Conservation (phyloP, 129 eudicot genomes). For the Flaveria robusta region DNA sequence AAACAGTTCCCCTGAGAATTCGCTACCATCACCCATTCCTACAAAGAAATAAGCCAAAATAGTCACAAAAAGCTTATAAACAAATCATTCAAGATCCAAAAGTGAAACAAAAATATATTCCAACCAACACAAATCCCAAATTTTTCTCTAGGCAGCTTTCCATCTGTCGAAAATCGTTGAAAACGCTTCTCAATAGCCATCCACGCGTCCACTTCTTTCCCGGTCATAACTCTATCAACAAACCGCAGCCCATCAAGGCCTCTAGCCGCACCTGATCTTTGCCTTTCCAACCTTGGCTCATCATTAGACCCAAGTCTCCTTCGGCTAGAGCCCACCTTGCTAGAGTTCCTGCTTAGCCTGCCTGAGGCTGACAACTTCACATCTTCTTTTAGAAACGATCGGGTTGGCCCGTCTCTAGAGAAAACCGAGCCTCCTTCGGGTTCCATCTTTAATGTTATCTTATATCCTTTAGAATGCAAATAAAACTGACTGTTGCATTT, state of each 20-base stretch:
- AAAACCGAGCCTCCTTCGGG: constrained; percentile 12
- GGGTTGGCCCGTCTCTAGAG: constrained; percentile 21
- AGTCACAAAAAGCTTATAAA: neutral
- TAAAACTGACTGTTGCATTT: constrained; percentile 13
- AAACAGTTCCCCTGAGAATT: constrained; percentile 71
- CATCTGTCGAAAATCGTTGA: constrained; percentile 47
- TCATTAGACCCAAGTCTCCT: constrained; percentile 13
- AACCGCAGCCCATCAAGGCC: constrained; percentile 80
- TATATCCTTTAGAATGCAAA: neutral
- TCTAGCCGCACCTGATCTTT: constrained; percentile 64
- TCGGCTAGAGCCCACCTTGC: constrained; percentile 27
- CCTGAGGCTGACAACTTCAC: constrained; percentile 30
- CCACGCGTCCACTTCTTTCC: constrained; percentile 84
- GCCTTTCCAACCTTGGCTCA: constrained; percentile 49
- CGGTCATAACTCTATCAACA: constrained; percentile 62
- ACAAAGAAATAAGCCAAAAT: constrained; percentile 16
- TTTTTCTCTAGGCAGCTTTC: constrained; percentile 68
- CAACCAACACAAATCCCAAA: constrained; percentile 87
- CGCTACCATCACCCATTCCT: constrained; percentile 86
- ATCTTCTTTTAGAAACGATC: constrained; percentile 13
- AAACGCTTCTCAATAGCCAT: constrained; percentile 76
- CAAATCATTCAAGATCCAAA: constrained; percentile 15
- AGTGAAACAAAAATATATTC: neutral
- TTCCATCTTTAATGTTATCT: constrained; percentile 25
- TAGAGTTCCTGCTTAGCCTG: constrained; percentile 35